These are phyloP conservation scores for Vitis rupestris DNA, from an alignment of 164 flowering plant species.

Conservation along the genomic window DNA sequence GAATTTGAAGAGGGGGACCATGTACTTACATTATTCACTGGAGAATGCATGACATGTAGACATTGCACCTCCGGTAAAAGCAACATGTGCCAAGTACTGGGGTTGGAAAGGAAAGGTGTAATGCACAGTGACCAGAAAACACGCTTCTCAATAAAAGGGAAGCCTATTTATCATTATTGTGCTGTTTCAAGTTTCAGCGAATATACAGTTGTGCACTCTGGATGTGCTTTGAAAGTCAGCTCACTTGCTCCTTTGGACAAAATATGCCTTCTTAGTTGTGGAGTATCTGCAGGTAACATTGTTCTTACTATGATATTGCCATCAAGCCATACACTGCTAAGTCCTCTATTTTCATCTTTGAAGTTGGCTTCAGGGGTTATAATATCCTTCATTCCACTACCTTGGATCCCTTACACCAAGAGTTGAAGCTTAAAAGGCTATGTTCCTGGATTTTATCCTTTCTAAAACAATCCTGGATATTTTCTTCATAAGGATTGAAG, in stretches of 20 bases:
- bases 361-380: not conserved
- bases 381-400: too few species aligned
- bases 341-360: not conserved
- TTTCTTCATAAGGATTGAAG: too few species aligned
- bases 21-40: conserved; percentile 88
- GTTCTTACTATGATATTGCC: not conserved
- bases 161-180: conserved; percentile 87
- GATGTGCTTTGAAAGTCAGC: conserved; percentile 91
- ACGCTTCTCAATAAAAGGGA: conserved; percentile 80
- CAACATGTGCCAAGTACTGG: conserved; percentile 85
- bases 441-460: too few species aligned
- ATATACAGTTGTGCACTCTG: conserved; percentile 90
- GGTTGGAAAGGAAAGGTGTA: conserved; percentile 85
- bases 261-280: conserved; percentile 94
- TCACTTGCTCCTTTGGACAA: conserved; percentile 73
- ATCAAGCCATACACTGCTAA: not conserved
- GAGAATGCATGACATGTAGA: conserved; percentile 83
- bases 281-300: conserved; percentile 87
- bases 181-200: conserved; percentile 98
- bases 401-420: too few species aligned
- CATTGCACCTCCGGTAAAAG: conserved; percentile 80
- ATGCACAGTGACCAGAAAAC: conserved; percentile 95
- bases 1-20: conserved; percentile 90
- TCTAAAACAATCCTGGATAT: too few species aligned
- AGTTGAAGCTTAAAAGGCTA: too few species aligned